These are phyloP conservation scores for Perkinsus chesapeaki DNA, from an alignment of 169 alveolate species.

Conservation along the genomic window DNA sequence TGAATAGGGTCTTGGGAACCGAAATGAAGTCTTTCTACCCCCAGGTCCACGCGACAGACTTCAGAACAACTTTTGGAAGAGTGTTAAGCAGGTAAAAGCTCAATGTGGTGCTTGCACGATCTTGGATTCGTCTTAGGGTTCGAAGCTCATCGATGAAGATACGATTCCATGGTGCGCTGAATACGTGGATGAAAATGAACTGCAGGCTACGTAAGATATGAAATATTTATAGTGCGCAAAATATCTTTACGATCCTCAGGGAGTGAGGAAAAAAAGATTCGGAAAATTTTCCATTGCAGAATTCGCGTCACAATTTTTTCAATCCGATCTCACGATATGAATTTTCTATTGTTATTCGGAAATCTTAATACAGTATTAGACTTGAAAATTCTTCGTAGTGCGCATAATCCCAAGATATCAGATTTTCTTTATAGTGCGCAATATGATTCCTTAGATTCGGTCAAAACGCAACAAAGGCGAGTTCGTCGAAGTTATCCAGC, in stretches of 20 bases:
- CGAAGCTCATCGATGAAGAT: background rate
- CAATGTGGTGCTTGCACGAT: background rate
- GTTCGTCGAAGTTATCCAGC: background rate
- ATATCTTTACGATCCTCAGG: too few relatives aligned
- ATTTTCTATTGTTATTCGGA: too few relatives aligned
- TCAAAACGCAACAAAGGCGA: background rate
- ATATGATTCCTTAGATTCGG: background rate
- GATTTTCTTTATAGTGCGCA: background rate
- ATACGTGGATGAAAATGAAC: background rate
- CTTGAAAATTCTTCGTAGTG: too few relatives aligned
- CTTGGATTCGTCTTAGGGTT: background rate
- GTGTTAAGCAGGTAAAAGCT: background rate
- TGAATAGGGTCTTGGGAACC: too few relatives aligned
- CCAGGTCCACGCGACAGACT: background rate
- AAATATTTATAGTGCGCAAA: too few relatives aligned
- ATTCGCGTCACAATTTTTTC: too few relatives aligned
- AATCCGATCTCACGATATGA: too few relatives aligned
- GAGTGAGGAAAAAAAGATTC: too few relatives aligned
- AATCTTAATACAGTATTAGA: too few relatives aligned
- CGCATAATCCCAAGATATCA: too few relatives aligned
- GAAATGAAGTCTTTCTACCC: background rate
- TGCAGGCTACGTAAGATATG: background rate
- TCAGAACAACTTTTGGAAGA: background rate
- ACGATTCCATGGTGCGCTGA: background rate
- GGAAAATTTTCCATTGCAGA: too few relatives aligned